Evolutionary conservation across 352 stramenopile genomes (phyloP).

Genomic region (Pythium aphanidermatum): DNA sequence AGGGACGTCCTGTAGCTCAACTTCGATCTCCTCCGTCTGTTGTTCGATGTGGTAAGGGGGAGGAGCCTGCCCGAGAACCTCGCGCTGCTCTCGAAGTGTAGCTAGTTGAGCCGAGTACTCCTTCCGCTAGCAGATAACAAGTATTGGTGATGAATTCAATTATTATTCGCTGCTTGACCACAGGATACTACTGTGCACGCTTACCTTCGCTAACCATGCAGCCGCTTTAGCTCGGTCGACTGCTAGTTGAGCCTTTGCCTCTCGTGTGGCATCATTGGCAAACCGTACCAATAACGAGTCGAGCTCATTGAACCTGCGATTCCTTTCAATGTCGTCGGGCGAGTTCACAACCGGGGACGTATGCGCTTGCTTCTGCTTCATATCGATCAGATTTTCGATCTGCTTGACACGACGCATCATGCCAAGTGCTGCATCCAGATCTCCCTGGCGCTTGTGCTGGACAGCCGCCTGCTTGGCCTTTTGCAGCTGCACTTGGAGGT

Average conservation of each 20-base stretch:
- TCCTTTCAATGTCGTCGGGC: constrained; percentile 12
- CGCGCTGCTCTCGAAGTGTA: constrained; percentile 41
- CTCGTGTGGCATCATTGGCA: constrained; percentile 40
- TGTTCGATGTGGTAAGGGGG: constrained; percentile 41
- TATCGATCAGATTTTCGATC: constrained; percentile 50
- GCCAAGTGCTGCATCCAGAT: constrained; percentile 51
- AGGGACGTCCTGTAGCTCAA: constrained; percentile 37
- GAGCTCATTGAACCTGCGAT: constrained; percentile 45
- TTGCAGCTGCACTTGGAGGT: constrained; percentile 39
- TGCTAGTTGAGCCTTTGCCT: constrained; percentile 46
- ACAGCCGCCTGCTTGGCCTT: constrained; percentile 37
- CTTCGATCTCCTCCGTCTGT: constrained; percentile 30
- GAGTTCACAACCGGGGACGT: background rate
- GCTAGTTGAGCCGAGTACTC: constrained; percentile 42
- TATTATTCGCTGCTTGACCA: no score
- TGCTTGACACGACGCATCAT: constrained; percentile 67
- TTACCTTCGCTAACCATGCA: constrained; percentile 52
- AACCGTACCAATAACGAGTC: constrained; percentile 63
- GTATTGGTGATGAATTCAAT: no score
- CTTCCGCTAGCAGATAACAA: constrained; percentile 35
- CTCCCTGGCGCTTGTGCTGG: constrained; percentile 44
- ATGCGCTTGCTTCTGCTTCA: constrained; percentile 26
- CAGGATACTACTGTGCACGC: background rate
- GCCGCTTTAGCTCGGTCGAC: constrained; percentile 43
- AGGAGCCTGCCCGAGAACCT: constrained; percentile 40